Percentiles rank a stretch among this genome's conserved stretches.
Evolutionary conservation across 805 yeast species (phyloP).

Genomic region (Starmera caribaea): DNA sequence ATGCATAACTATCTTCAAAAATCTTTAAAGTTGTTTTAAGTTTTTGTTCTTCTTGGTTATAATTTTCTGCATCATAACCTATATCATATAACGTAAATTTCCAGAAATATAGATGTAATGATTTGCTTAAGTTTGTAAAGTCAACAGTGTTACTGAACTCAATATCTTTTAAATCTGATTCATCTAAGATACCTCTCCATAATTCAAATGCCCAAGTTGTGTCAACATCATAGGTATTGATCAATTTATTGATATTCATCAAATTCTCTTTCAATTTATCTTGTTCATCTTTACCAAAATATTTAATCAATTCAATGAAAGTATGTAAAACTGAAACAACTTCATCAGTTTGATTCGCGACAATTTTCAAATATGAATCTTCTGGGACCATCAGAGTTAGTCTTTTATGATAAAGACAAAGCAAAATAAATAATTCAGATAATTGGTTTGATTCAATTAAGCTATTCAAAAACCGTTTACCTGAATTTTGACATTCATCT

Average conservation of each 20-base stretch:
- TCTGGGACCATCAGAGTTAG: conserved; percentile 25
- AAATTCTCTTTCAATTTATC: conserved; percentile 26
- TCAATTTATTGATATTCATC: conserved; percentile 31
- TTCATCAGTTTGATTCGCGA: conserved; percentile 68
- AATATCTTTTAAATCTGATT: conserved; percentile 11
- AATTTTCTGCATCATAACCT: conserved; percentile 38
- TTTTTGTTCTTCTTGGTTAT: conserved; percentile 36
- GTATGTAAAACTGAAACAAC: conserved; percentile 57
- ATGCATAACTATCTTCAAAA: neutral
- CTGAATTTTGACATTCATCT: conserved; percentile 34
- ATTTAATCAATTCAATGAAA: conserved; percentile 47
- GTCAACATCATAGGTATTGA: conserved; percentile 33
- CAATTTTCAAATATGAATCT: conserved; percentile 52
- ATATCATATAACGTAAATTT: conserved; percentile 62
- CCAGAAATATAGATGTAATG: conserved; percentile 63
- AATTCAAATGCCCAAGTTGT: conserved; percentile 65
- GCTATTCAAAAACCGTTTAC: conserved; percentile 36
- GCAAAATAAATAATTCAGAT: conserved; percentile 56
- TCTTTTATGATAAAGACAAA: conserved; percentile 39
- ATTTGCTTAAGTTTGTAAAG: conserved; percentile 22
- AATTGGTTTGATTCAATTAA: conserved; percentile 35
- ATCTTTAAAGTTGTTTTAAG: conserved; percentile 18
- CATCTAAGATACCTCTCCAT: conserved; percentile 48
- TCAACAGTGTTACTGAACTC: conserved; percentile 13
- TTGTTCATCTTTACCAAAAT: conserved; percentile 29